Evolutionary conservation across 1,284 basidiomycete genomes (phyloP), one percentile per base, ranked within the genome.

Genomic region (Leucoagaricus sp.): DNA sequence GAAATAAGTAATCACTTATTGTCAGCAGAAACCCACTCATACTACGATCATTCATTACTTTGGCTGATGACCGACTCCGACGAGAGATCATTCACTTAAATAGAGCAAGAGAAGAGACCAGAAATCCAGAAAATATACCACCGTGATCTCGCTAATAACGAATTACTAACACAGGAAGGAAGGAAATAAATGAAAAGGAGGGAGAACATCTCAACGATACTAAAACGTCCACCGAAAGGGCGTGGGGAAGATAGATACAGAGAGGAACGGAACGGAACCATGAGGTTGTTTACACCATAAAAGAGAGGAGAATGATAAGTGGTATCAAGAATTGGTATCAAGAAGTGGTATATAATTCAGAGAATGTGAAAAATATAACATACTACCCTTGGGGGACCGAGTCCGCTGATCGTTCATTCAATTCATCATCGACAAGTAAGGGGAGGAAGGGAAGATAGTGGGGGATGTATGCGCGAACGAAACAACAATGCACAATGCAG

Each of bases 321-420:
- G 41, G n/a, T n/a, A 28, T 34, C 26, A 36, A 25, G 49, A 57
- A 49, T 51, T 65, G 70, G 71, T 73, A 72, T 73, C 70, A 69
- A 69, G 64, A 68, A 72, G 65, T 67, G 69, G 69, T 72, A 71
- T 70, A 69, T 54, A 8, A 19, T 13, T 49, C 48, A 17, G 15
- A 45, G 26, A 31, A 29, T 33, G 41, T 17, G 25, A 41, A 33
- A 41, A 38, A 34, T 2, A 34, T 13, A 47, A 33, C 26, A 29
- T 9, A 31, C n/a, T n/a, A n/a, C n/a, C n/a, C n/a, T n/a, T n/a
- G n/a, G n/a, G n/a, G n/a, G n/a, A n/a, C n/a, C n/a, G n/a, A n/a
- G n/a, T n/a, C n/a, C n/a, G n/a, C n/a, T n/a, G n/a, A n/a, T n/a
- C n/a, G n/a, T n/a, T n/a, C n/a, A n/a, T n/a, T n/a, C n/a, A n/a